Conservation (phyloP, 2,329 filamentous ascomycete species). For the Diaporthe sp. region DNA sequence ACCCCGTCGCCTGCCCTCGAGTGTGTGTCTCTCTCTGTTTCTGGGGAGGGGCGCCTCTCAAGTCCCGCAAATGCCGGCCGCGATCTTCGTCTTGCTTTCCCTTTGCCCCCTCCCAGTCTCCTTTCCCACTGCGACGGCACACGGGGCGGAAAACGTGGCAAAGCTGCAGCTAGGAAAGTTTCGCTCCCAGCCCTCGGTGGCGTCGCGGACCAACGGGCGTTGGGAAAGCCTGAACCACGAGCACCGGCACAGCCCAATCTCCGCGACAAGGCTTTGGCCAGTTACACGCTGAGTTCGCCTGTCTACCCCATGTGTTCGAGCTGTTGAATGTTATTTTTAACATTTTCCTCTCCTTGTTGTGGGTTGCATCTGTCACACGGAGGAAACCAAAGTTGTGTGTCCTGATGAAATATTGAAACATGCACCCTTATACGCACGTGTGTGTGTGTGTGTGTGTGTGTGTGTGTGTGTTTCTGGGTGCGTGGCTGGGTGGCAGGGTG, state of each 20-base stretch:
- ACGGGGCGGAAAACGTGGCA: slow-evolving; percentile 31
- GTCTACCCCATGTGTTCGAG: slow-evolving; percentile 23
- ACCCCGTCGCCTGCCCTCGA: slow-evolving; percentile 17
- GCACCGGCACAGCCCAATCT: background rate
- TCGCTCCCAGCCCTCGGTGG: background rate
- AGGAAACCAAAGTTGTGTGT: slow-evolving; percentile 19
- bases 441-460: background rate
- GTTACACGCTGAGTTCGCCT: background rate
- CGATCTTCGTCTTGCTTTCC: background rate
- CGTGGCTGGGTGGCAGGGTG: no score
- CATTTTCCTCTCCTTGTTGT: background rate
- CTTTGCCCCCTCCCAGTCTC: background rate
- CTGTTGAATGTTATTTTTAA: slow-evolving; percentile 16
- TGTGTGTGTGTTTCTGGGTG: no score
- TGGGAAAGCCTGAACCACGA: background rate
- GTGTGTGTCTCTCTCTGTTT: background rate
- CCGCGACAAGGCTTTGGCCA: slow-evolving; percentile 4
- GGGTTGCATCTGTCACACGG: slow-evolving; percentile 14
- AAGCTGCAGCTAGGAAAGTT: slow-evolving; percentile 29
- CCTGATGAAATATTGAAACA: slow-evolving; percentile 28
- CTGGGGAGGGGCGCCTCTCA: no score
- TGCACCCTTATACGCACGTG: slow-evolving; percentile 9
- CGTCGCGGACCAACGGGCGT: slow-evolving; percentile 13
- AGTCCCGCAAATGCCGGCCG: slow-evolving; percentile 17
- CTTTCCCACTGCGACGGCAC: slow-evolving; percentile 28